A percentile compares a stretch with the other conserved stretches of the same genome.
Evolutionary conservation across 2,329 filamentous ascomycete species (phyloP).

Genomic region (Calonectria multiphialidica): DNA sequence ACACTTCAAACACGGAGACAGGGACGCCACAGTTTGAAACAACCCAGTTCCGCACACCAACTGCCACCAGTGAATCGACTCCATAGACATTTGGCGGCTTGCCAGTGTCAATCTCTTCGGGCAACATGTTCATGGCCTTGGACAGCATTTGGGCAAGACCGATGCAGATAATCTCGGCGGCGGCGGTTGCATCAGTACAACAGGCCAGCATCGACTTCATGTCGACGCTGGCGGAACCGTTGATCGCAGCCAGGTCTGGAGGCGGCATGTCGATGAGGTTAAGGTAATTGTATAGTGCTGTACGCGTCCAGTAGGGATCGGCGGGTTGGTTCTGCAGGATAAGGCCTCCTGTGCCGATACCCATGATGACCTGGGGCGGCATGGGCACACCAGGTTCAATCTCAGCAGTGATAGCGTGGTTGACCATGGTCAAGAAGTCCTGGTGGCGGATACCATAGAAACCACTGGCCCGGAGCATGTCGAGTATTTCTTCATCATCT

Average conservation of each 20-base stretch:
- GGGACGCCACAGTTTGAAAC: slow-evolving; percentile 57
- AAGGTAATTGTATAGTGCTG: slow-evolving; percentile 61
- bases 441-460: slow-evolving; percentile 66
- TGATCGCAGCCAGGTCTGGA: slow-evolving; percentile 39
- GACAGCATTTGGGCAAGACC: slow-evolving; percentile 56
- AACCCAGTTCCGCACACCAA: slow-evolving; percentile 66
- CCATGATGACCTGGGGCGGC: slow-evolving; percentile 63
- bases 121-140: slow-evolving; percentile 58
- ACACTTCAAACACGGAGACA: slow-evolving; percentile 61
- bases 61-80: slow-evolving; percentile 65
- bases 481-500: slow-evolving; percentile 59
- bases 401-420: slow-evolving; percentile 58
- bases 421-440: slow-evolving; percentile 62
- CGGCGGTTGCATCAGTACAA: slow-evolving; percentile 44
- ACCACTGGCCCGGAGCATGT: slow-evolving; percentile 62
- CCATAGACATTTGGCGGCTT: slow-evolving; percentile 60
- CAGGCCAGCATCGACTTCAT: slow-evolving; percentile 50
- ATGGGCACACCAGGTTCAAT: slow-evolving; percentile 42
- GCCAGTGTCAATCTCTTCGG: slow-evolving; percentile 57
- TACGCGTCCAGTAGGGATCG: slow-evolving; percentile 67
- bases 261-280: slow-evolving; percentile 60
- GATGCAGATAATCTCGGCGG: slow-evolving; percentile 48
- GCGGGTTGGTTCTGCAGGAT: slow-evolving; percentile 63
- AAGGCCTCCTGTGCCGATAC: slow-evolving; percentile 67
- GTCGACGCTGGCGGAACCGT: slow-evolving; percentile 34